Conservation (phyloP, 1,139 yeast genomes). For the Geotrichum australiense region DNA sequence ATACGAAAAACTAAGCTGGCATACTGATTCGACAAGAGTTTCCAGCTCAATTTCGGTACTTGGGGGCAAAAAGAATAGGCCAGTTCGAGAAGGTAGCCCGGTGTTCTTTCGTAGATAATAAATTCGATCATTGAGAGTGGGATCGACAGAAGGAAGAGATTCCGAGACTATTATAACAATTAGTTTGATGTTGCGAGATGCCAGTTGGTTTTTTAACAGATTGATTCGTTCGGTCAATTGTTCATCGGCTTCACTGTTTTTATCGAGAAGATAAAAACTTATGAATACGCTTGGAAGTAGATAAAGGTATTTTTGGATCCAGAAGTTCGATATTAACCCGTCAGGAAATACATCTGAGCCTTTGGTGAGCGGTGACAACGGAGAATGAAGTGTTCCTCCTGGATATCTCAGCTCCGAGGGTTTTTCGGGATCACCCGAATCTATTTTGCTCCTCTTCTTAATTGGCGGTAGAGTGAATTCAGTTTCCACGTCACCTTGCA, state of each 20-base stretch:
- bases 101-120: conserved; percentile 37
- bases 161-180: conserved; percentile 33
- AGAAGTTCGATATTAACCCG: conserved; percentile 38
- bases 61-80: conserved; percentile 39
- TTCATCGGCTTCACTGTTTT: conserved; percentile 27
- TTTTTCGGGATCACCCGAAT: too few relatives aligned
- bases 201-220: conserved; percentile 33
- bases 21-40: conserved; percentile 36
- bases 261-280: conserved; percentile 37
- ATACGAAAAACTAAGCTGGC: conserved; percentile 37
- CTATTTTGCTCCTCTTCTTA: too few relatives aligned
- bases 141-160: conserved; percentile 28
- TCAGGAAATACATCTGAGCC: conserved; percentile 38
- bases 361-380: conserved; percentile 39
- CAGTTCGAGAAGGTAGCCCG: conserved; percentile 40
- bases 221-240: conserved; percentile 35
- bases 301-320: conserved; percentile 46
- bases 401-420: conserved; percentile 28
- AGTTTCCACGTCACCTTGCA: conserved; percentile 6
- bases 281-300: conserved; percentile 41
- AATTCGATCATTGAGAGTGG: conserved; percentile 36
- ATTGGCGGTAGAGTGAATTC: conserved; percentile 16
- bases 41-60: conserved; percentile 37
- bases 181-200: conserved; percentile 31
- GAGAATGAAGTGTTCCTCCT: conserved; percentile 30